Base-by-base conservation (phyloP, 2,329 filamentous ascomycete genomes). In the Stromatinia cepivora region DNA sequence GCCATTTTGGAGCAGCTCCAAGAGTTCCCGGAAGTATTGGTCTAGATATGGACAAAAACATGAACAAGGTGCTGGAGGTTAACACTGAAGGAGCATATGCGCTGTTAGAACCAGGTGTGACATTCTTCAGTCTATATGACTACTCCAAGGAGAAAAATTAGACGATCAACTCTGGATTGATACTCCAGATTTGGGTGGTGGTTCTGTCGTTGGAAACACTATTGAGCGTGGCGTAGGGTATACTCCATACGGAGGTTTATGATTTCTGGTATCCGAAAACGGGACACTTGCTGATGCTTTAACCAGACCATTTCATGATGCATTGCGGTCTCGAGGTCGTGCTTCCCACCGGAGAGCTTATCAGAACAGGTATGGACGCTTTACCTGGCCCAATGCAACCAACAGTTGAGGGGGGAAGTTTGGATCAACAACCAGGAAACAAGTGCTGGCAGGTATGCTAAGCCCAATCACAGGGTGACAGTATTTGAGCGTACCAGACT, bases 51-150 rank as follows among this genome's bases (percentile, higher is more conserved):
- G 85, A 84, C 4, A 81, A 77, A 52, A 79, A 83, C 53, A 85
- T 88, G 85, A 83, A 84, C 74, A 81, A 80, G 72, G 80, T 88
- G 11, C 73, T 87, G 11, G 79, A 85, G 50, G 81, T 87, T 20
- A 82, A 85, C 73, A 80, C 79, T 0, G 81, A 84, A 22, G 81
- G 81, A 54, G 83, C 82, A 28, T 85, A 80, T 67, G 83, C 80
- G 54, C 76, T 87, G 0, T 80, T 88, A 6, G 85, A 87, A 74
- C 86, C 86, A 0, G 85, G 86, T 0, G 85, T 87, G 0, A 84
- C 84, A 0, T 87, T 82, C 73, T 81, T 82, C 67, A 81, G 81
- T 39, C 77, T 87, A 10, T 81, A 87, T 70, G 80, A 86, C n/a
- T 80, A 84, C 65, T 75, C 86, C n/a, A 77, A 80, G 70, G 76